These are phyloP conservation scores for Rhodotorula sp. DNA, from an alignment of 1,284 basidiomycete genomes.

Conservation along the genomic window DNA sequence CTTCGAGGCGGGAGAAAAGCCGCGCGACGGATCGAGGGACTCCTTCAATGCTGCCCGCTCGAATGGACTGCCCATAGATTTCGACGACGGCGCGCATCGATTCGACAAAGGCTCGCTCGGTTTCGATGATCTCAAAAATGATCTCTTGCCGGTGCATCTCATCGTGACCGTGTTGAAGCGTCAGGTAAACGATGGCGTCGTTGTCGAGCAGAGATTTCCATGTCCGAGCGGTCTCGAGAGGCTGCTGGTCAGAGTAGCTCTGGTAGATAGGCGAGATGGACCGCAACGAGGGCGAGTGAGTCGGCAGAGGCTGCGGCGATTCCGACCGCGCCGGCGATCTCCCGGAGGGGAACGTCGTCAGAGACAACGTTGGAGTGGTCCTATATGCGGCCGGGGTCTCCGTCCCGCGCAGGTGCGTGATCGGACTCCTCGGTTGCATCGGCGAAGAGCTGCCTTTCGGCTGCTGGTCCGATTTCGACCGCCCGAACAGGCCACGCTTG, in stretches of 20 bases:
- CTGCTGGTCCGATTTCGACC: too few relatives aligned
- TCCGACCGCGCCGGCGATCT: neutral
- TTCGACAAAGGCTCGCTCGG: slow-evolving; percentile 67
- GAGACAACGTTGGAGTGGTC: neutral
- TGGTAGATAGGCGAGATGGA: neutral
- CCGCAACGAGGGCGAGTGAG: neutral
- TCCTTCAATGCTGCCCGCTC: slow-evolving; percentile 71
- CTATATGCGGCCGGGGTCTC: neutral
- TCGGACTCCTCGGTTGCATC: too few relatives aligned
- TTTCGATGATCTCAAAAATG: slow-evolving; percentile 65
- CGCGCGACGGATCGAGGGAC: slow-evolving; percentile 65
- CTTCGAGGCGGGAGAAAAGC: slow-evolving; percentile 79
- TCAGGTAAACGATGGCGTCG: slow-evolving; percentile 43
- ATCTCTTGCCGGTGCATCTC: slow-evolving; percentile 66
- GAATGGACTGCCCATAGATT: slow-evolving; percentile 71
- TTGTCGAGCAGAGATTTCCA: slow-evolving; percentile 42
- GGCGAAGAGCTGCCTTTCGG: too few relatives aligned
- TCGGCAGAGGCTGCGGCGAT: slow-evolving; percentile 1
- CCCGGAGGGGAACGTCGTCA: neutral
- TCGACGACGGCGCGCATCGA: slow-evolving; percentile 63
- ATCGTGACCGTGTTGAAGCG: slow-evolving; percentile 51
- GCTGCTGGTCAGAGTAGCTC: neutral
- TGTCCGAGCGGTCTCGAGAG: slow-evolving; percentile 25
- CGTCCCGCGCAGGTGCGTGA: too few relatives aligned
- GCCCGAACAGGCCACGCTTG: too few relatives aligned